phyloP scores from a whole-genome alignment of 768 basidiomycete species.

The Lentinus tigrinus region DNA sequence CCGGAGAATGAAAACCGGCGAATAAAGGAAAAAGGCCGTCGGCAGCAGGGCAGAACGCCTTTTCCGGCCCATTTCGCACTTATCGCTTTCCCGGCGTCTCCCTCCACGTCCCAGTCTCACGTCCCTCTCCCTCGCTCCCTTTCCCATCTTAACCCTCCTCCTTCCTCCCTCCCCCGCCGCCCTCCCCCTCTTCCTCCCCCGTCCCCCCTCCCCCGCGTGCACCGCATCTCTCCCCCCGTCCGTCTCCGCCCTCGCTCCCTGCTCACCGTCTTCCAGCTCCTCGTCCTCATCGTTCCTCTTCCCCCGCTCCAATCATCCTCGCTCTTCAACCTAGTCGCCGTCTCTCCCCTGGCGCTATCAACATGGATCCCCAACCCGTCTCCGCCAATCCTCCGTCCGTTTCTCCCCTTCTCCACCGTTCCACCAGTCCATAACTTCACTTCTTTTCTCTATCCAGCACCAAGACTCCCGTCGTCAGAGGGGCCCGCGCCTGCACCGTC shows the following conservation, averaged over 20 bases:
- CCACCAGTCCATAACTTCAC: background rate
- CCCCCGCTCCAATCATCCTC: background rate
- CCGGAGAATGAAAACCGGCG: constrained; percentile 18
- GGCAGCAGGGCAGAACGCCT: background rate
- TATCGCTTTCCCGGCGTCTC: background rate
- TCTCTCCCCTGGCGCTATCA: background rate
- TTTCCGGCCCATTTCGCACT: background rate
- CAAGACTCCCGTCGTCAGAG: constrained; percentile 46
- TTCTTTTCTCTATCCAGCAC: constrained; percentile 25
- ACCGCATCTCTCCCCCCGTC: background rate
- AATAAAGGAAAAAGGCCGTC: constrained; percentile 6
- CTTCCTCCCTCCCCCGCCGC: background rate
- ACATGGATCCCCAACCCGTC: constrained; percentile 14
- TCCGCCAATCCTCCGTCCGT: background rate
- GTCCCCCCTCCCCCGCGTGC: background rate
- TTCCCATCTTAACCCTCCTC: background rate
- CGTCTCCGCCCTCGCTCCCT: background rate
- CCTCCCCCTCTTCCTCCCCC: constrained; percentile 1
- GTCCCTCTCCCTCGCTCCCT: background rate
- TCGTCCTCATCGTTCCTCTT: background rate
- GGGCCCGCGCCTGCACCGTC: constrained; percentile 74
- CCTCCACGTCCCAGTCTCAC: background rate
- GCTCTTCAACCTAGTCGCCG: constrained; percentile 9
- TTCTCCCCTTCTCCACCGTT: background rate
- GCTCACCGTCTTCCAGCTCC: background rate